phyloP scores from a whole-genome alignment of 805 yeast species.

The Cyberlindnera misumaiensis region DNA sequence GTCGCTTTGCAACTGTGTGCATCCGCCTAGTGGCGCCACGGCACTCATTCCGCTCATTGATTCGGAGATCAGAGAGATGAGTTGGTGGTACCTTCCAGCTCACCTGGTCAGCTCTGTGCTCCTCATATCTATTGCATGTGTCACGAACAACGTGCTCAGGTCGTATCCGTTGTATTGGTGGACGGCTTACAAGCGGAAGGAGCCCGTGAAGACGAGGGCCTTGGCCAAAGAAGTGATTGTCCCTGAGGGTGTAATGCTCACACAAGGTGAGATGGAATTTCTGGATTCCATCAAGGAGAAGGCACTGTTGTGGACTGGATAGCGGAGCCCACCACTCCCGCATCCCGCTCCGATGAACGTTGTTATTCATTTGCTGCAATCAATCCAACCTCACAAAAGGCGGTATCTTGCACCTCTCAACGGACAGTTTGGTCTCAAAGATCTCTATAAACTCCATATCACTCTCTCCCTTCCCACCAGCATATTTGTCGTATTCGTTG shows the following conservation, averaged over 20 bases:
- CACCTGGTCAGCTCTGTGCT: slow-evolving; percentile 44
- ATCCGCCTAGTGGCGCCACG: slow-evolving; percentile 71
- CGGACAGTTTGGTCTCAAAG: slow-evolving; percentile 56
- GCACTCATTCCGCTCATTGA: slow-evolving; percentile 53
- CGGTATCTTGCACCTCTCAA: slow-evolving; percentile 47
- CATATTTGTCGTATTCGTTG: slow-evolving; percentile 89
- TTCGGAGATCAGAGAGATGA: slow-evolving; percentile 36
- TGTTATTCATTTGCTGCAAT: no score
- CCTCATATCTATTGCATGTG: slow-evolving; percentile 41
- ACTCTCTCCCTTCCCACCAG: slow-evolving; percentile 88
- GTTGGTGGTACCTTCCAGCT: slow-evolving; percentile 62
- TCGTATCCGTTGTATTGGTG: slow-evolving; percentile 58
- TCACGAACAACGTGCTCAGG: slow-evolving; percentile 47
- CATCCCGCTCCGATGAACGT: no score
- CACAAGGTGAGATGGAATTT: slow-evolving; percentile 2
- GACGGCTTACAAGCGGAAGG: slow-evolving; percentile 23
- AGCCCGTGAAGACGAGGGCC: no score
- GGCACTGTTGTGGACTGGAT: neutral
- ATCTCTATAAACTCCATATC: slow-evolving; percentile 87
- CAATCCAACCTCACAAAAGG: slow-evolving; percentile 42
- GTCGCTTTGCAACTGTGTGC: slow-evolving; percentile 49
- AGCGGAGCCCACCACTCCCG: no score
- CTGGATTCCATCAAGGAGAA: slow-evolving; percentile 3
- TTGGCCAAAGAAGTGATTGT: neutral
- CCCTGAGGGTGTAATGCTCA: slow-evolving; percentile 4